These are phyloP conservation scores for Colletotrichum lentis DNA, from an alignment of 2,329 filamentous ascomycete genomes.

Conservation along the genomic window DNA sequence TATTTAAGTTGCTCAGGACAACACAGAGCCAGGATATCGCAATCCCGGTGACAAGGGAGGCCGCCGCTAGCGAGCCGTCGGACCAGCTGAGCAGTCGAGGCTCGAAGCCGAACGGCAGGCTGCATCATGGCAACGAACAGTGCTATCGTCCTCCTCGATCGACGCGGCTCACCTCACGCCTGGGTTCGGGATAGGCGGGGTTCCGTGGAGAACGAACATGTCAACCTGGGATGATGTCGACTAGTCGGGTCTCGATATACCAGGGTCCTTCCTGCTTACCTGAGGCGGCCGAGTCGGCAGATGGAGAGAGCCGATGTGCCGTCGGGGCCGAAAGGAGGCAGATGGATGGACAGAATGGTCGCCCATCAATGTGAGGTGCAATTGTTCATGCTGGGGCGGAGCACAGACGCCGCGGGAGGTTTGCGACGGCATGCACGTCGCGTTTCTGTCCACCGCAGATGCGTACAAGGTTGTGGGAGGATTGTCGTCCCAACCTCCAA, in stretches of 20 bases:
- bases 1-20: background rate
- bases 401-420: slow-evolving; percentile 1
- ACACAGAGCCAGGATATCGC: background rate
- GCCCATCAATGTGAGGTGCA: slow-evolving; percentile 1
- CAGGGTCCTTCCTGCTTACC: background rate
- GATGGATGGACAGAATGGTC: background rate
- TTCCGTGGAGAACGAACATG: slow-evolving; percentile 1
- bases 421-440: background rate
- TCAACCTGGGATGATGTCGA: slow-evolving; percentile 7
- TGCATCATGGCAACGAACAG: slow-evolving; percentile 19
- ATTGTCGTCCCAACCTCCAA: slow-evolving; percentile 14
- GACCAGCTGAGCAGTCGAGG: slow-evolving; percentile 20
- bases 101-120: slow-evolving; percentile 4
- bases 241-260: background rate
- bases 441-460: background rate
- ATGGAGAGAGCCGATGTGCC: background rate
- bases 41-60: background rate
- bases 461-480: background rate
- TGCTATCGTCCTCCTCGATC: background rate
- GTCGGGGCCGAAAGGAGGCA: no score
- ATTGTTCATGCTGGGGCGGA: background rate
- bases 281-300: slow-evolving; percentile 1
- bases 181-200: background rate
- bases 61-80: slow-evolving; percentile 9
- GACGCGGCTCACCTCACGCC: background rate